These are phyloP conservation scores for Aspergillus carlsbadensis DNA, from an alignment of 495 filamentous ascomycete species.

Conservation along the genomic window DNA sequence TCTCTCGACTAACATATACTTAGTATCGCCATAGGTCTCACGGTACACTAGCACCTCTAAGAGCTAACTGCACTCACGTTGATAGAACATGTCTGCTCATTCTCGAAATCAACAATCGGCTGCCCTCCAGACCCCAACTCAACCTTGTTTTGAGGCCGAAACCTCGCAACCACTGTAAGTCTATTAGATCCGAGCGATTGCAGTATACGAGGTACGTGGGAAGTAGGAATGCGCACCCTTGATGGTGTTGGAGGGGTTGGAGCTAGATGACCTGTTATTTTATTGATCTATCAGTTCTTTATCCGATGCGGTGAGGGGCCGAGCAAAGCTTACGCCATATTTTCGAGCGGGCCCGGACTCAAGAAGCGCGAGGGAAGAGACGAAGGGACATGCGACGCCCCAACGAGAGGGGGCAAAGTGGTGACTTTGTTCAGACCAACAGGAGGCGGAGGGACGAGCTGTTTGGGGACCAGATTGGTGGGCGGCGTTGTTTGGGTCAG, in stretches of 20 bases:
- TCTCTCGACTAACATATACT: conserved; percentile 66
- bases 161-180: conserved; percentile 81
- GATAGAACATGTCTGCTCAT: conserved; percentile 84
- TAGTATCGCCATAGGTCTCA: background rate
- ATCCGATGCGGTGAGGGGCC: conserved; percentile 7
- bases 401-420: conserved; percentile 29
- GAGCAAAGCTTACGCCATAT: conserved; percentile 48
- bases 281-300: conserved; percentile 22
- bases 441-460: conserved; percentile 7
- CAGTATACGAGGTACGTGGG: background rate
- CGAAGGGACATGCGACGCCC: conserved; percentile 21
- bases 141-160: conserved; percentile 92
- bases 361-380: conserved; percentile 1
- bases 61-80: conserved; percentile 57
- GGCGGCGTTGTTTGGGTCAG: conserved; percentile 30
- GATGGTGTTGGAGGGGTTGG: conserved; percentile 64
- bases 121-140: conserved; percentile 88
- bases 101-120: conserved; percentile 84
- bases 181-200: conserved; percentile 11
- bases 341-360: conserved; percentile 22
- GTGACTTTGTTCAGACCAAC: conserved; percentile 15
- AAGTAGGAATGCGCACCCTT: conserved; percentile 55
- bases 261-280: conserved; percentile 36
- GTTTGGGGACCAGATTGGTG: conserved; percentile 13
- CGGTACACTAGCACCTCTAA: too few relatives aligned